These are phyloP conservation scores for Halophytophthora batemanensis DNA, from an alignment of 352 stramenopile species.

Conservation along the genomic window DNA sequence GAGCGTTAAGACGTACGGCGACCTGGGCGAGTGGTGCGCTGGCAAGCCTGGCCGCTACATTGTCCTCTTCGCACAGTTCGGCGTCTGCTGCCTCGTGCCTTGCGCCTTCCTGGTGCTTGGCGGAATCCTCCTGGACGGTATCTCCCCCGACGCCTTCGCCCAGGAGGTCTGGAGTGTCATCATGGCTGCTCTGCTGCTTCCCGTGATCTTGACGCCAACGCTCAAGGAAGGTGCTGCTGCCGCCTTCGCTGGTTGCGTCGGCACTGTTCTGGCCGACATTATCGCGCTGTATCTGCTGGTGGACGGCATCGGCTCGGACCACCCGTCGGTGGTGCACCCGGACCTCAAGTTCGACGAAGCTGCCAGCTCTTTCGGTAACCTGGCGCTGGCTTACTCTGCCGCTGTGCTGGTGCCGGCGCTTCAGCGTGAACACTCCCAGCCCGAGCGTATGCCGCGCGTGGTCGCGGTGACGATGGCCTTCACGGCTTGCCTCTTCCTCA, in stretches of 20 bases:
- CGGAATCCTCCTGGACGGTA: slow-evolving; percentile 47
- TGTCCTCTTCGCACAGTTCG: slow-evolving; percentile 52
- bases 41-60: slow-evolving; percentile 44
- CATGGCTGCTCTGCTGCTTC: slow-evolving; percentile 49
- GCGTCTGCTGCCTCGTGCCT: slow-evolving; percentile 52
- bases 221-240: slow-evolving; percentile 56
- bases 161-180: slow-evolving; percentile 57
- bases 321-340: slow-evolving; percentile 33
- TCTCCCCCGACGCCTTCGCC: slow-evolving; percentile 48
- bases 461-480: slow-evolving; percentile 48
- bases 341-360: slow-evolving; percentile 48
- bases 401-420: slow-evolving; percentile 57
- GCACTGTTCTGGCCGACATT: slow-evolving; percentile 50
- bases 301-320: slow-evolving; percentile 36
- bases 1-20: slow-evolving; percentile 56
- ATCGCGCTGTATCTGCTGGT: slow-evolving; percentile 46
- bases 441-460: slow-evolving; percentile 51
- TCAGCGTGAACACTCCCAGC: slow-evolving; percentile 60
- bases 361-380: slow-evolving; percentile 55
- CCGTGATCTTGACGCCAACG: slow-evolving; percentile 54
- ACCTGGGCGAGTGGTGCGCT: slow-evolving; percentile 60
- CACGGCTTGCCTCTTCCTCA: slow-evolving; percentile 47
- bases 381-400: slow-evolving; percentile 54
- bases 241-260: slow-evolving; percentile 50
- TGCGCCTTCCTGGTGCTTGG: slow-evolving; percentile 61